phyloP scores from a whole-genome alignment of 345 rosid species.

The Anacardium occidentale region DNA sequence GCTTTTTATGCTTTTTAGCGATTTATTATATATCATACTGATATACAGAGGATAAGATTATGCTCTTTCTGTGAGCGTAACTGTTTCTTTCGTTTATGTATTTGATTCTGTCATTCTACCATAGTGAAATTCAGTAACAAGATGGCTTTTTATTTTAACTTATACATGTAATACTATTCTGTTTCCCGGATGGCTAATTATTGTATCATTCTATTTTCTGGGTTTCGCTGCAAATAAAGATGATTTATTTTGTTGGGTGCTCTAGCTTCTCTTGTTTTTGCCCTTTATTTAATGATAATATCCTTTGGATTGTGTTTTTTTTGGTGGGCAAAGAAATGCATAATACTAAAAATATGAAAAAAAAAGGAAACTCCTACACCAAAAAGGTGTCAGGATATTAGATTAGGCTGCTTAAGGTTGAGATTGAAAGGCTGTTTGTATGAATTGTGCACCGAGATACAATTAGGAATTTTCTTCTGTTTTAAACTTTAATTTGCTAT shows the following conservation, averaged over 20 bases:
- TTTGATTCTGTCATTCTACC: not conserved
- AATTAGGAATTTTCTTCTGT: not conserved
- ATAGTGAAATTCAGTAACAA: too few species aligned
- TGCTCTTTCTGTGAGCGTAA: not conserved
- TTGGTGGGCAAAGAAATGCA: too few species aligned
- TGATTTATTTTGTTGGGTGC: not conserved
- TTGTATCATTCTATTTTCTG: not conserved
- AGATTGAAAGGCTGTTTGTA: not conserved
- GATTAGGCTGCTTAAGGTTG: not conserved
- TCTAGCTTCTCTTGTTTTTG: not conserved
- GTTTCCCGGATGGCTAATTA: not conserved
- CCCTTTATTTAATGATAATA: too few species aligned
- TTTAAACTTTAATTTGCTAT: not conserved
- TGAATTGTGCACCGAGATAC: not conserved
- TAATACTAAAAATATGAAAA: not conserved
- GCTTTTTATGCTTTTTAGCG: not conserved
- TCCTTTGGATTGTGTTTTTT: too few species aligned
- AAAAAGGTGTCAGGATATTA: not conserved
- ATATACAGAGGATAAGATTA: not conserved
- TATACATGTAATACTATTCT: not conserved
- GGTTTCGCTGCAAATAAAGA: not conserved
- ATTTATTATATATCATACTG: not conserved
- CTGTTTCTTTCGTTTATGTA: not conserved
- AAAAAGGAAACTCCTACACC: not conserved
- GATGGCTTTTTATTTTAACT: not conserved